Evolutionary conservation across 352 stramenopile genomes (phyloP), one percentile per base, ranked within the genome.

Genomic region (Elongisporangium prolatum): DNA sequence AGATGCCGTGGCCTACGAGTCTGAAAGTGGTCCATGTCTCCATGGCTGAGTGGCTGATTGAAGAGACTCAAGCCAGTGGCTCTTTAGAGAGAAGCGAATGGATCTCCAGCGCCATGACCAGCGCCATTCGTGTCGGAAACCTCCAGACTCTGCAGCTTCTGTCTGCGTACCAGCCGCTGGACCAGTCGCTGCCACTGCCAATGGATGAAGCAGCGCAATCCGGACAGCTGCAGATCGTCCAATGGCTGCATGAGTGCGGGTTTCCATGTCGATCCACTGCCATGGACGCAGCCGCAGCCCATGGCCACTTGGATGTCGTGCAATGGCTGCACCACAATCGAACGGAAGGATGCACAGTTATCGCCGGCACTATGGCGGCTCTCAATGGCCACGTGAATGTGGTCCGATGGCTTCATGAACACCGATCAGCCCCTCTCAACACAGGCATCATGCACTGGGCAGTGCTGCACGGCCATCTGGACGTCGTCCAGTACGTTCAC

Each of bases 161-260:
- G 14, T 67, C 77, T 38, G 51, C 54, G 34, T 28, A 76, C 54
- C 54, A 72, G 25, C 65, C 28, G 8, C 28, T 40, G 28, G 28
- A 40, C 28, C 28, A 40, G 28, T 40, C 28, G 28, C 28, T 40
- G 4, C 28, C 28, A 13, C 8, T 40, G 28, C 69, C 72, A 14
- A 81, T 89, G 68, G 68, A 80, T 57, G 62, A 68, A 24, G 74
- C 74, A n/a, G 79, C 79, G 0, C 72, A 60, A n/a, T 69, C 72
- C 13, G 76, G 76, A 0, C 67, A 84, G 21, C 47, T 89, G 1
- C 59, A 83, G 1, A 55, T 84, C 18, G 63, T 89, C 9, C 62
- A 75, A 51, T 86, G 71, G 56, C 60, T 88, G 0, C 57, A 83
- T 13, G 61, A 75, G 11, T 52, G 79, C 50, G 60, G 71, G 1